phyloP scores from a whole-genome alignment of 148 eudicot species.

The Cornus suecica region DNA sequence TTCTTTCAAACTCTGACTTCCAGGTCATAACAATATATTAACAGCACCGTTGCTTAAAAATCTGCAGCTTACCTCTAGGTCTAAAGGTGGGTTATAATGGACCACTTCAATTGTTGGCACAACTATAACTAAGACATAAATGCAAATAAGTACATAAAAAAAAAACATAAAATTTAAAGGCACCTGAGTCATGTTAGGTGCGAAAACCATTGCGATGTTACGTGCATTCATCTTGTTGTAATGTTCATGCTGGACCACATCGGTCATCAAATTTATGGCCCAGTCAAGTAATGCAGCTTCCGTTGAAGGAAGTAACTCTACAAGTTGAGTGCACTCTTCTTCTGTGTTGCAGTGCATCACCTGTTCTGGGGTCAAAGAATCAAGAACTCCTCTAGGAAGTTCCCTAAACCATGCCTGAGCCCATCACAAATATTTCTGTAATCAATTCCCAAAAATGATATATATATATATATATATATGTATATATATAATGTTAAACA shows the following conservation, averaged over 20 bases:
- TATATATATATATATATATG: too few species aligned
- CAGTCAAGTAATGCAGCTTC: conserved; percentile 85
- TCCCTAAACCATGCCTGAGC: conserved; percentile 96
- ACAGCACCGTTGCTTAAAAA: too few species aligned
- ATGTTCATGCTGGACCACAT: conserved; percentile 63
- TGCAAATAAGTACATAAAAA: too few species aligned
- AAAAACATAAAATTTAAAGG: background rate
- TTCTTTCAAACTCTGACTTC: too few species aligned
- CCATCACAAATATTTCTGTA: background rate
- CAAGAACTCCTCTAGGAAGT: conserved; percentile 85
- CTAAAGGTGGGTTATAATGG: too few species aligned
- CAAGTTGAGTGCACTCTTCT: conserved; percentile 60
- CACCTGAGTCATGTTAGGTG: conserved; percentile 99
- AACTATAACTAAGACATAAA: too few species aligned
- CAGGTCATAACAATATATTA: too few species aligned
- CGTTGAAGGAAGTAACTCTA: conserved; percentile 62
- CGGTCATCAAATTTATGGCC: conserved; percentile 92
- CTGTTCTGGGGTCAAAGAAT: conserved; percentile 68
- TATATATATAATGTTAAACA: background rate
- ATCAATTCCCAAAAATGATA: background rate
- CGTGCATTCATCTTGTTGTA: conserved; percentile 89
- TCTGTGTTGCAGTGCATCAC: conserved; percentile 91
- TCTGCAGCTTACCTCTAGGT: too few species aligned
- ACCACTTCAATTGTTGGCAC: too few species aligned
- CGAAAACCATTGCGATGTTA: conserved; percentile 91